Evolutionary conservation across 306 rosid species (phyloP), one percentile per base, ranked within the genome.

Genomic region (Mimosa pudica): DNA sequence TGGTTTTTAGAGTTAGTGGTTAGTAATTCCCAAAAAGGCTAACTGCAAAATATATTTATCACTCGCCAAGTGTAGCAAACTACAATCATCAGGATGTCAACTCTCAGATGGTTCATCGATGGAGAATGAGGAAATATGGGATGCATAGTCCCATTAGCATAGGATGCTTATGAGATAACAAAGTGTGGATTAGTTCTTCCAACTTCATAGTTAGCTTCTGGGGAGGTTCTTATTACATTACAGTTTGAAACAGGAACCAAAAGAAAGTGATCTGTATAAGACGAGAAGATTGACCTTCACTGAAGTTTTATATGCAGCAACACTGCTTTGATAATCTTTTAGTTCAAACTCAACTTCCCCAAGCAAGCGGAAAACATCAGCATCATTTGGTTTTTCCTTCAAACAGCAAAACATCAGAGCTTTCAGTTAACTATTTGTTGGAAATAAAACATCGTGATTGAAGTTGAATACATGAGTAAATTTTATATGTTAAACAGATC

Each of bases 311-410:
- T 89, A 94, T 38, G 98, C 97, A 77, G 87, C 82, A 75, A 89
- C 81, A 82, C 98, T 94, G 87, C 91, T 97, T 49, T 85, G 91
- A 81, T 86, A 94, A 77, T 94, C 98, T 77, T 87, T 92, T 73
- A 91, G 90, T 46, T 87, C 89, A 72, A 86, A 91, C 84, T 89
- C 91, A 35, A 92, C 93, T 80, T 92, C 98, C 71, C 97, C 98
- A 81, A 94, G 98, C 90, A 94, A 88, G 81, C 91, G 97, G 45
- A 86, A 92, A 83, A 90, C 90, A 70, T 92, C 94, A 47, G 95
- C 91, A 77, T 94, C 97, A 80, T 71, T 85, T 67, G 91, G 88
- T 84, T 86, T 92, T 87, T 81, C 97, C 97, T 94, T 69, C 44
- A 71, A 62, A 70, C 73, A 73, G 68, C 70, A 32, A 61, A 81